These are phyloP conservation scores for Colletotrichum sp. DNA, from an alignment of 2,329 filamentous ascomycete species.

Conservation along the genomic window DNA sequence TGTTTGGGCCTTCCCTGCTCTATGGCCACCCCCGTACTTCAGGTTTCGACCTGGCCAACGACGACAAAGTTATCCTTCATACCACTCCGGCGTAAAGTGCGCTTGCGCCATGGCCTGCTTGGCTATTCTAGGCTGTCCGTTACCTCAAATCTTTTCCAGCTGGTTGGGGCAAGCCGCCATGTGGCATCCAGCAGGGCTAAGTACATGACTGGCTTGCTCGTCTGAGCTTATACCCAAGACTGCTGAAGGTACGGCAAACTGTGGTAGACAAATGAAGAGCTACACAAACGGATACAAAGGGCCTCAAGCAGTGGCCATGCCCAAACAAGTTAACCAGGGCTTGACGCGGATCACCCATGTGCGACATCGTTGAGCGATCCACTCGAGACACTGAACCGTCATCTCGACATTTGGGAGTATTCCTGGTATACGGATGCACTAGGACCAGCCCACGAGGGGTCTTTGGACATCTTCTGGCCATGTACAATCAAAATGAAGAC, in stretches of 20 bases:
- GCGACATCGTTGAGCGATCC: conserved; percentile 20
- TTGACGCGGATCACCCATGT: conserved; percentile 18
- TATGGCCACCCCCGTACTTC: not conserved
- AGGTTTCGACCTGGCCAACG: not conserved
- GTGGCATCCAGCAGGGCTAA: not conserved
- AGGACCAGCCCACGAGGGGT: conserved; percentile 5
- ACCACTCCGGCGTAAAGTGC: not conserved
- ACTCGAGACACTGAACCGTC: not conserved
- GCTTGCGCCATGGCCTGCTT: not conserved
- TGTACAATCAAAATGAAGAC: not conserved
- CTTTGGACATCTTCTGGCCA: not conserved
- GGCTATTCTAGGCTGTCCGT: not conserved
- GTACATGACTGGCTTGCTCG: not conserved
- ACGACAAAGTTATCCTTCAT: not conserved
- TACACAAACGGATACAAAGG: not conserved
- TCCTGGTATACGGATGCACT: not conserved
- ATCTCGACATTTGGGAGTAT: conserved; percentile 9
- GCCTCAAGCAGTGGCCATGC: conserved; percentile 1
- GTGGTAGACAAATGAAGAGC: not conserved
- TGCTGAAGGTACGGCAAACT: not conserved
- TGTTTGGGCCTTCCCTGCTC: not conserved
- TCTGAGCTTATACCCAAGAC: not conserved
- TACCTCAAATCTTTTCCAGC: not conserved
- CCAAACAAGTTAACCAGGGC: conserved; percentile 15
- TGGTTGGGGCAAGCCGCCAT: not conserved